Evolutionary conservation across 2,329 filamentous ascomycete species (phyloP).

Genomic region (Cladosporium sp.): DNA sequence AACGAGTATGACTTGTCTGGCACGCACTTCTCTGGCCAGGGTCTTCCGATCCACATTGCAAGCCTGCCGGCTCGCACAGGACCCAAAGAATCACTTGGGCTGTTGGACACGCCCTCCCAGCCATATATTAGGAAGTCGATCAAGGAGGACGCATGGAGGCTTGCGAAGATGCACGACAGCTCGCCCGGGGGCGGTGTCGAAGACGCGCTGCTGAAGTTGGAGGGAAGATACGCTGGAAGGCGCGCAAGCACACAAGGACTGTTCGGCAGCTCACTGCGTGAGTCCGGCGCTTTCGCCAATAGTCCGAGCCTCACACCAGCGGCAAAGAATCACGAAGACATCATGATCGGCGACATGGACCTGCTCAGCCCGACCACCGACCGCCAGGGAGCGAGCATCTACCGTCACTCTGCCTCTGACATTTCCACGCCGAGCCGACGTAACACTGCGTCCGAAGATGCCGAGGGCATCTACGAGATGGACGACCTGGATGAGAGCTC

Average conservation of each 20-base stretch:
- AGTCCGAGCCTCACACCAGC: neutral
- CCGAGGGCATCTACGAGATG: slow-evolving; percentile 4
- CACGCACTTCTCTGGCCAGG: slow-evolving; percentile 17
- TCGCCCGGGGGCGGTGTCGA: slow-evolving; percentile 73
- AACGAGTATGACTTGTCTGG: slow-evolving; percentile 16
- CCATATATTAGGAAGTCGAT: slow-evolving; percentile 63
- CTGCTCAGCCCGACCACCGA: slow-evolving; percentile 25
- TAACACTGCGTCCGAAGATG: neutral
- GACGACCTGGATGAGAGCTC: slow-evolving; percentile 7
- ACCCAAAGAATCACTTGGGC: slow-evolving; percentile 28
- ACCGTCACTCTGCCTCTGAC: slow-evolving; percentile 21
- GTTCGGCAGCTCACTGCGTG: neutral
- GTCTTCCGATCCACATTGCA: slow-evolving; percentile 11
- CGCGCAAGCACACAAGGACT: slow-evolving; percentile 5
- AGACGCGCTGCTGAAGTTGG: slow-evolving; percentile 83
- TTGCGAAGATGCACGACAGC: slow-evolving; percentile 84
- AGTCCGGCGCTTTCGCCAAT: neutral
- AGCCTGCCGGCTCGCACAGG: slow-evolving; percentile 11
- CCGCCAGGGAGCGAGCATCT: slow-evolving; percentile 31
- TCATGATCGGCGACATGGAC: slow-evolving; percentile 8
- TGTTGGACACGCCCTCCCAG: slow-evolving; percentile 42
- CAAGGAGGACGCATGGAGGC: slow-evolving; percentile 77
- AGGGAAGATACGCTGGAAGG: slow-evolving; percentile 52
- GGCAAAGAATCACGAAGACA: neutral
- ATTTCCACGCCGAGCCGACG: slow-evolving; percentile 3